These are phyloP conservation scores for Peterozyma toletana DNA, from an alignment of 805 yeast genomes.

Conservation along the genomic window DNA sequence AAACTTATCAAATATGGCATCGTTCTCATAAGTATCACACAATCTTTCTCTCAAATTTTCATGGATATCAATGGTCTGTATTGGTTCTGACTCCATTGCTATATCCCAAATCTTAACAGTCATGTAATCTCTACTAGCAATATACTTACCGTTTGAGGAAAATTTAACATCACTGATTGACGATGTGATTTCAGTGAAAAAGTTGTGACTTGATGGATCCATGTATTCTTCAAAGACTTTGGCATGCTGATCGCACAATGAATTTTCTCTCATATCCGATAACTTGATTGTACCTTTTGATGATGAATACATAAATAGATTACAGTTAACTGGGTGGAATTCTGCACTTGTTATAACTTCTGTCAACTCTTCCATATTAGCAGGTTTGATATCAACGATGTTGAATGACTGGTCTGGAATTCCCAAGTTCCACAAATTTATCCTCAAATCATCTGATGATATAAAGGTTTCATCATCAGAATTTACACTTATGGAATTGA, in stretches of 20 bases:
- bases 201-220: constrained; percentile 89
- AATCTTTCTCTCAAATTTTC: constrained; percentile 88
- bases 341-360: constrained; percentile 97
- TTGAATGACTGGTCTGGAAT: constrained; percentile 94
- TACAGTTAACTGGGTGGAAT: constrained; percentile 91
- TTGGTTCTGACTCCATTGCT: constrained; percentile 92
- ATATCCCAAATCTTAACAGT: constrained; percentile 98
- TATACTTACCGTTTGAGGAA: constrained; percentile 85
- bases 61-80: constrained; percentile 91
- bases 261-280: constrained; percentile 94
- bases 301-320: constrained; percentile 89
- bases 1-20: constrained; percentile 96
- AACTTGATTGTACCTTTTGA: constrained; percentile 93
- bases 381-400: constrained; percentile 96
- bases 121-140: constrained; percentile 95
- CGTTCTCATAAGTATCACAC: constrained; percentile 97
- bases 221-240: constrained; percentile 85
- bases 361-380: constrained; percentile 97
- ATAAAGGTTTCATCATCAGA: constrained; percentile 95
- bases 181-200: constrained; percentile 94
- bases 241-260: constrained; percentile 87
- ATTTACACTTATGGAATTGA: constrained; percentile 90
- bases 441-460: constrained; percentile 88
- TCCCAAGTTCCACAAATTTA: constrained; percentile 91
- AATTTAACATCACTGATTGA: constrained; percentile 92